phyloP scores from a whole-genome alignment of 495 filamentous ascomycete species.

The Neurospora hispaniola region DNA sequence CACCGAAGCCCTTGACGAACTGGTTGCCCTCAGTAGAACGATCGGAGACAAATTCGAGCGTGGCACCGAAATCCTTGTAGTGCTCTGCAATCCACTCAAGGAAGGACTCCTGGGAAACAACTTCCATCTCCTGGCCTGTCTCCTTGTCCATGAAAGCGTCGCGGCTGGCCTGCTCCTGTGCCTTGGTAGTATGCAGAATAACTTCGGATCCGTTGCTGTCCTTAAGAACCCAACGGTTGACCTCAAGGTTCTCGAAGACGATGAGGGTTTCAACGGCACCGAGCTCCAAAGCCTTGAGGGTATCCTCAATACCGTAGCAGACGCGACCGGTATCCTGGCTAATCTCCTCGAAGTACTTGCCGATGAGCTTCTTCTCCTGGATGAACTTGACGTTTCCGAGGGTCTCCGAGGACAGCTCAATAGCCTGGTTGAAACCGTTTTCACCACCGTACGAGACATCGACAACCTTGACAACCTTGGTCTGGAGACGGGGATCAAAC shows the following conservation, averaged over 20 bases:
- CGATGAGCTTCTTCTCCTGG: constrained; percentile 99
- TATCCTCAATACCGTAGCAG: constrained; percentile 97
- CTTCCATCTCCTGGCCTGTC: constrained; percentile 93
- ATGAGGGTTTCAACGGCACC: constrained; percentile 91
- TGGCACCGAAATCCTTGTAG: constrained; percentile 94
- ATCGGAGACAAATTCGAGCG: constrained; percentile 96
- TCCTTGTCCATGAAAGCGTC: constrained; percentile 88
- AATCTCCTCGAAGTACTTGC: constrained; percentile 97
- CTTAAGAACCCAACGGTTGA: constrained; percentile 86
- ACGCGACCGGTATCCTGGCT: constrained; percentile 91
- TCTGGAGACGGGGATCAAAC: constrained; percentile 82
- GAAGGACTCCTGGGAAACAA: constrained; percentile 75
- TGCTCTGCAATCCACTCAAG: constrained; percentile 97
- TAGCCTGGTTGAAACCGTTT: constrained; percentile 99
- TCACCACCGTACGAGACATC: constrained; percentile 98
- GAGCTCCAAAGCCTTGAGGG: constrained; percentile 91
- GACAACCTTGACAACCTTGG: constrained; percentile 97
- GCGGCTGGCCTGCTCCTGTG: constrained; percentile 63
- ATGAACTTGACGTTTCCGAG: constrained; percentile 98
- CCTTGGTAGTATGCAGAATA: constrained; percentile 79
- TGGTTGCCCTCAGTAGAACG: constrained; percentile 96
- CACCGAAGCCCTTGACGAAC: constrained; percentile 99
- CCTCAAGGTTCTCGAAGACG: constrained; percentile 94
- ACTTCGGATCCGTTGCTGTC: constrained; percentile 56
- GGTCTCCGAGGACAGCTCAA: constrained; percentile 91